A percentile compares a stretch with the other conserved stretches of the same genome.
Evolutionary conservation across 345 rosid genomes (phyloP).

Genomic region (Noccaea bulbosa): DNA sequence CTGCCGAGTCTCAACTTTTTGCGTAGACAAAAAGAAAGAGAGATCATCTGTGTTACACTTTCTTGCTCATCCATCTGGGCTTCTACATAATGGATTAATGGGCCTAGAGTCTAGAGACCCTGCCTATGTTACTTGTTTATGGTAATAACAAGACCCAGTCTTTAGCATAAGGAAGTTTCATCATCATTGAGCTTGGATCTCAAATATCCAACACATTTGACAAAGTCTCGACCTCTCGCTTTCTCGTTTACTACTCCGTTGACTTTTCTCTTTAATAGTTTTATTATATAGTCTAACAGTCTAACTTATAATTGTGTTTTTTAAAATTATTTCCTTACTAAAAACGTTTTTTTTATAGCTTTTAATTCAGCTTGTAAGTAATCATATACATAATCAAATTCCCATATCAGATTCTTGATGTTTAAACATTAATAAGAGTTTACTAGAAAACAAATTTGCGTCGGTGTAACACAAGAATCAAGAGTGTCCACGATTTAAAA

Average conservation of each 20-base stretch:
- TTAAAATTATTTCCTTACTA: not conserved
- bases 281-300: not conserved
- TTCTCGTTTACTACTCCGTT: conserved; percentile 12
- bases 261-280: conserved; percentile 8
- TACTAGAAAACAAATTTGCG: not conserved
- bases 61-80: not conserved
- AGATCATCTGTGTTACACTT: not conserved
- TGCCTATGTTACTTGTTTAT: not conserved
- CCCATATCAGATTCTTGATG: not conserved
- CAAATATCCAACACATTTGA: not conserved
- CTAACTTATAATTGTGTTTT: not conserved
- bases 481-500: not conserved
- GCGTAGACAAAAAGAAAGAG: too few relatives aligned
- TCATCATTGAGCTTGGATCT: not conserved
- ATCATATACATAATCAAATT: not conserved
- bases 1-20: too few relatives aligned
- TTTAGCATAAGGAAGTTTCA: conserved; percentile 12
- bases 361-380: not conserved
- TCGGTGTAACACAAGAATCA: not conserved
- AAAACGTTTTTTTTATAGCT: not conserved
- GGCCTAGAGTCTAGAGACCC: conserved; percentile 4
- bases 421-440: not conserved
- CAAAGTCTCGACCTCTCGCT: conserved; percentile 8
- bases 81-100: not conserved
- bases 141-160: not conserved